These are phyloP conservation scores for Phlebiopsis flavidoalba DNA, from an alignment of 768 basidiomycete genomes.

Conservation along the genomic window DNA sequence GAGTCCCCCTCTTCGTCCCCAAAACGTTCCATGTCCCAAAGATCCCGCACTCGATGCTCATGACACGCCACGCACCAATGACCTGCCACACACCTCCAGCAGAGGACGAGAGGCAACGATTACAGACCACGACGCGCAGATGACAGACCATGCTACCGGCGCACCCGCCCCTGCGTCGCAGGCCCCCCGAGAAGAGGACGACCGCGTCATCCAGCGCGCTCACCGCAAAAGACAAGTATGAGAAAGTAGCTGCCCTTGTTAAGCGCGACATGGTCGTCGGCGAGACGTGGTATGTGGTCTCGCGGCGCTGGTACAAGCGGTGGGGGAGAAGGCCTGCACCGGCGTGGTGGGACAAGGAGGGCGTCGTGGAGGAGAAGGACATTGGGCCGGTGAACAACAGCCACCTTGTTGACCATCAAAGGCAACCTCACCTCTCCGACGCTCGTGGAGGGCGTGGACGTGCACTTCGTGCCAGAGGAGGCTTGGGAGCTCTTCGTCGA, in stretches of 20 bases:
- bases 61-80: constrained; percentile 32
- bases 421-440: constrained; percentile 42
- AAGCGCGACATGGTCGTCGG: constrained; percentile 33
- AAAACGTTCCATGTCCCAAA: constrained; percentile 78
- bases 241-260: background rate
- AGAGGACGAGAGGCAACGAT: constrained; percentile 32
- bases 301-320: constrained; percentile 65
- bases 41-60: constrained; percentile 34
- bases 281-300: constrained; percentile 77
- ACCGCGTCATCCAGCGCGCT: constrained; percentile 16
- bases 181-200: background rate
- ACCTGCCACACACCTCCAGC: constrained; percentile 14
- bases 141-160: constrained; percentile 25
- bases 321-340: constrained; percentile 74
- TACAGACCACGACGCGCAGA: constrained; percentile 52
- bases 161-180: background rate
- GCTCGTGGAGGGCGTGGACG: constrained; percentile 54
- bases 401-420: constrained; percentile 49
- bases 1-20: constrained; percentile 65
- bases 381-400: constrained; percentile 77
- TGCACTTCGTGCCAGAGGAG: constrained; percentile 68
- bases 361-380: constrained; percentile 51
- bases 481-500: constrained; percentile 63
- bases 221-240: constrained; percentile 37
- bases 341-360: constrained; percentile 57